Evolutionary conservation across 768 basidiomycete species (phyloP), one percentile per base, ranked within the genome.

Genomic region (Fistulinella prunicolor): DNA sequence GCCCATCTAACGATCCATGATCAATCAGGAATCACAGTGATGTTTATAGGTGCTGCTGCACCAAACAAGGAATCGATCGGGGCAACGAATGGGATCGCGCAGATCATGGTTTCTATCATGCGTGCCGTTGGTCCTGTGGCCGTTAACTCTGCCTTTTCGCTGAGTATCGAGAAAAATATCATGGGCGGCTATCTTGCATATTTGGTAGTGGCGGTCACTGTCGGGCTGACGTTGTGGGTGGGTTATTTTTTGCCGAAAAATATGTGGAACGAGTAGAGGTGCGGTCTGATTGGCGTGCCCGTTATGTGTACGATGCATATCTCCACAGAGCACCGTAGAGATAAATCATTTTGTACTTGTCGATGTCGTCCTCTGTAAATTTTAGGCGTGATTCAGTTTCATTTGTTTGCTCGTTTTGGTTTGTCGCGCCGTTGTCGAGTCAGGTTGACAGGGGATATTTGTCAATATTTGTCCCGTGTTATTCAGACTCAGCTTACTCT

Each of bases 31-130:
- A 74, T 82, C 29, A 71, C 85, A 28, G 86, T 87, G 65, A 85
- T 89, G 44, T 85, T 78, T 56, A 80, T 89, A 47, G 70, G 75
- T 38, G 77, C 78, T 23, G 74, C 85, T 22, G 71, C 86, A 0
- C 86, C 86, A n/a, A 85, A 84, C 60, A 73, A 74, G 49, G 77
- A 77, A 13, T 80, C 83, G 9, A 72, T 88, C 10, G 86, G 86
- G 16, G 79, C 84, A 14, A 84, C 82, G n/a, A 86, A 88, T 57
- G 86, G 86, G 6, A 48, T 81, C 20, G 63, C 65, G 6, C 61
- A 64, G 28, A 53, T 49, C 46, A 17, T 54, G 24, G 67, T 67
- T 5, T 69, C 65, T 34, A 1, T 59, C 32, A 59, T 61, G 59
- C 66, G 65, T 19, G 61, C 63, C 9, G 2, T 67, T 6, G 65